Base-by-base conservation (phyloP, 805 yeast genomes). In the Ogataea angusta region DNA sequence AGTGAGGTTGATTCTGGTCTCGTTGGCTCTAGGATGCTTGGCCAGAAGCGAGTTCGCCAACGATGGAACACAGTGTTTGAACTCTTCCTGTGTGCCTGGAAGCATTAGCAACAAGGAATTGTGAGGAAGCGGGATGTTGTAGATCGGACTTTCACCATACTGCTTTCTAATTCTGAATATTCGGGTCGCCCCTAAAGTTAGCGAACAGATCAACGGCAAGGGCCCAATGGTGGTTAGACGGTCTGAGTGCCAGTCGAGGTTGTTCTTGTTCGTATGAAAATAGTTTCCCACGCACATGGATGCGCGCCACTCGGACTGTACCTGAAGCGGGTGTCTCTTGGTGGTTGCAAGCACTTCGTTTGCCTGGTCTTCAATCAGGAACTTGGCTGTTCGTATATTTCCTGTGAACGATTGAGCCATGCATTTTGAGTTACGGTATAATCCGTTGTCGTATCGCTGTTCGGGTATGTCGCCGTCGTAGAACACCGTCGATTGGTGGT, bases 161-260 rank as follows among this genome's bases (percentile, higher is more conserved):
- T 54, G 62, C 41, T 69, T 69, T 40, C 81, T 62, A 5, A 84
- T 57, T 28, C 88, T 59, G 53, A 85, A 86, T 45, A 78, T 81
- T 28, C 95, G 65, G 0, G 84, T 75, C 3, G 81, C 75, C 0
- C 95, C 95, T 7, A 85, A 54, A 3, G 86, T 77, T 2, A 84
- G 38, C 1, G 90, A 79, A 0, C 81, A 87, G 34, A 86, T 77
- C 27, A 69, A 69, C 5, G 85, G 78, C 42, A 80, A 75, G 0
- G 93, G 90, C 0, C 95, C 95, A 16, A 84, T 69, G 36, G 78
- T 70, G 0, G 87, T 80, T 46, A 85, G 57, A 42, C 85, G 73
- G 58, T 85, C 95, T 2, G 89, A 79, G 57, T 85, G 95, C 77
- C 81, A 84, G 36, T 82, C 88, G 23, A 85, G 69, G 45, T 77